These are phyloP conservation scores for Clonostachys solani DNA, from an alignment of 2,329 filamentous ascomycete genomes.

Conservation along the genomic window DNA sequence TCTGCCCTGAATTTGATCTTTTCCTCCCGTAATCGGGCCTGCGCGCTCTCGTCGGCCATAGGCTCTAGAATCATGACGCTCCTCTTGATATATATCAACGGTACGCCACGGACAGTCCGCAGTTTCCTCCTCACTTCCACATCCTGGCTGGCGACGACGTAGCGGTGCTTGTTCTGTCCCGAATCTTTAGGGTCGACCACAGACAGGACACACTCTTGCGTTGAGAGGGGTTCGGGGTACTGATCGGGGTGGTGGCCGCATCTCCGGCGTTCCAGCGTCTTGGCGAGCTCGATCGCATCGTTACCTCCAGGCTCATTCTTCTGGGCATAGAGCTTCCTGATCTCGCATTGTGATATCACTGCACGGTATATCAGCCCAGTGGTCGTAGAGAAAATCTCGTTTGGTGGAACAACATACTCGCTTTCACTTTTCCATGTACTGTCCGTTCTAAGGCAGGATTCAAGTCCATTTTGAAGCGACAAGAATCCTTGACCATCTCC, in stretches of 20 bases:
- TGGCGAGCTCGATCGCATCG: slow-evolving; percentile 69
- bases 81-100: slow-evolving; percentile 72
- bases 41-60: slow-evolving; percentile 65
- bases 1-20: slow-evolving; percentile 70
- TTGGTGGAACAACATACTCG: slow-evolving; percentile 48
- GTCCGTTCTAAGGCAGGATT: slow-evolving; percentile 71
- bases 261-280: slow-evolving; percentile 69
- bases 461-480: slow-evolving; percentile 87
- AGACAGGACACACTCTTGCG: slow-evolving; percentile 64
- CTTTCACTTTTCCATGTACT: slow-evolving; percentile 82
- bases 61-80: slow-evolving; percentile 71
- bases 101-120: slow-evolving; percentile 66
- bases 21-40: slow-evolving; percentile 64
- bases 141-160: slow-evolving; percentile 74
- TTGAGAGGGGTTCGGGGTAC: slow-evolving; percentile 65
- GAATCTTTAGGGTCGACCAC: slow-evolving; percentile 76
- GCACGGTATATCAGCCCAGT: slow-evolving; percentile 10
- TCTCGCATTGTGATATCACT: slow-evolving; percentile 80
- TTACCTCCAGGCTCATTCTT: slow-evolving; percentile 47
- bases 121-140: slow-evolving; percentile 57
- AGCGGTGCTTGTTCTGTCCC: slow-evolving; percentile 71
- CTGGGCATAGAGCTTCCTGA: slow-evolving; percentile 70
- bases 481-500: slow-evolving; percentile 76
- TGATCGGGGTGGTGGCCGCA: slow-evolving; percentile 75
- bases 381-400: slow-evolving; percentile 1